Evolutionary conservation across 768 basidiomycete genomes (phyloP), one percentile per base, ranked within the genome.

Genomic region (Boletales sp.): DNA sequence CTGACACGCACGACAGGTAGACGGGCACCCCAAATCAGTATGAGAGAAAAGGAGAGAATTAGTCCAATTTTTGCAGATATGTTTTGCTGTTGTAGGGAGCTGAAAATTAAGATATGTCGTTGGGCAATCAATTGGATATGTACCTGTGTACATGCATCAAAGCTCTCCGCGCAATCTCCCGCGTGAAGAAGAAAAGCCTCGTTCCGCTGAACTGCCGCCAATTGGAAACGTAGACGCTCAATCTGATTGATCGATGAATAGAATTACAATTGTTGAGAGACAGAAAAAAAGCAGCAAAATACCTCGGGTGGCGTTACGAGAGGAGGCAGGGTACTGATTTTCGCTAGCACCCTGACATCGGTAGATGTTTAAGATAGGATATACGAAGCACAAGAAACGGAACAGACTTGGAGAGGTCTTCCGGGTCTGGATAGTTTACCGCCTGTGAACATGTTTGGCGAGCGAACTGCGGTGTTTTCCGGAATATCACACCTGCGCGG

Each of bases 101-200:
- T n/a, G 30, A 37, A 56, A 34, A 30, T 49, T 7, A 2, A 5
- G 1, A 8, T 17, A 47, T 44, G 47, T 44, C 47, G 53, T 53
- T 40, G 46, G 57, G 43, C 31, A 27, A 32, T 47, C 32, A 48
- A 37, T 7, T 37, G 31, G 43, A 27, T 35, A 74, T 79, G 59
- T 63, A 90, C 90, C 54, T 90, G 82, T 0, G 89, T 92, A 65
- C 91, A 94, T 0, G 90, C 91, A 58, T 90, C 87, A 61, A 95
- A 94, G 65, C 90, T 87, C 68, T 94, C 91, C n/a, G 92, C 94
- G 60, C 97, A 99, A 62, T 99, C 97, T 2, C 97, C 97, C 1
- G 97, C 97, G 54, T 99, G 97, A 3, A 99, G 78, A 34, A 99
- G 76, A 70, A 99, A 98, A 0, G 92, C 93, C 60, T 94, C 83